These are phyloP conservation scores for Arachnopeziza araneosa DNA, from an alignment of 2,329 filamentous ascomycete species.

Conservation along the genomic window DNA sequence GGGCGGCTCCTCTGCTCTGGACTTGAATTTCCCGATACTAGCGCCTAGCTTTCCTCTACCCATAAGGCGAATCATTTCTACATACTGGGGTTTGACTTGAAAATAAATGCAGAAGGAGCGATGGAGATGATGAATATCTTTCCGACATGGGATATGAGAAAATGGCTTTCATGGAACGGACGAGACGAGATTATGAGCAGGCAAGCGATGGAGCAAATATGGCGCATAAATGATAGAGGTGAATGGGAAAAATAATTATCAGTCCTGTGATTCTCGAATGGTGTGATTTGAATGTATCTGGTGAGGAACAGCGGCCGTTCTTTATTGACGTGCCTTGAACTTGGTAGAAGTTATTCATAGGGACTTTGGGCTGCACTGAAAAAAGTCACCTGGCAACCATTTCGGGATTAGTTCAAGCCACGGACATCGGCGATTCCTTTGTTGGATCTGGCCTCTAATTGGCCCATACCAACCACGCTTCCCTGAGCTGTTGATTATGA, in stretches of 20 bases:
- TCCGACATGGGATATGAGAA: background rate
- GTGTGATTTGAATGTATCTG: no score
- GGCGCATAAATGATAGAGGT: background rate
- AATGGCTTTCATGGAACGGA: slow-evolving; percentile 3
- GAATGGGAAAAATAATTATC: background rate
- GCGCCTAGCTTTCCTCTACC: slow-evolving; percentile 1
- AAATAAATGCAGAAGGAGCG: background rate
- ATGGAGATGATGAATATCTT: background rate
- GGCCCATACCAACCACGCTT: slow-evolving; percentile 2
- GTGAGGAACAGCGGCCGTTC: no score
- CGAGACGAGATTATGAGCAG: slow-evolving; percentile 1
- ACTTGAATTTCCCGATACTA: slow-evolving; percentile 6
- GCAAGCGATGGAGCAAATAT: background rate
- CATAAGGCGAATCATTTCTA: slow-evolving; percentile 4
- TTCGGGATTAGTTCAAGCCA: slow-evolving; percentile 5
- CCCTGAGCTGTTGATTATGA: slow-evolving; percentile 1
- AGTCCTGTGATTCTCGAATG: background rate
- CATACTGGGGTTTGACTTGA: background rate
- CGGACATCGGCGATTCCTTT: slow-evolving; percentile 1
- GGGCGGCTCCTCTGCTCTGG: slow-evolving; percentile 9
- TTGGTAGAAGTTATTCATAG: no score
- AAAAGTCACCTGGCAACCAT: slow-evolving; percentile 3
- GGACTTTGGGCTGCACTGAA: background rate
- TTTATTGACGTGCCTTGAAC: no score
- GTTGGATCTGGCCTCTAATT: slow-evolving; percentile 1